Evolutionary conservation across 805 yeast genomes (phyloP), one percentile per base, ranked within the genome.

Genomic region (Candida berthetii): DNA sequence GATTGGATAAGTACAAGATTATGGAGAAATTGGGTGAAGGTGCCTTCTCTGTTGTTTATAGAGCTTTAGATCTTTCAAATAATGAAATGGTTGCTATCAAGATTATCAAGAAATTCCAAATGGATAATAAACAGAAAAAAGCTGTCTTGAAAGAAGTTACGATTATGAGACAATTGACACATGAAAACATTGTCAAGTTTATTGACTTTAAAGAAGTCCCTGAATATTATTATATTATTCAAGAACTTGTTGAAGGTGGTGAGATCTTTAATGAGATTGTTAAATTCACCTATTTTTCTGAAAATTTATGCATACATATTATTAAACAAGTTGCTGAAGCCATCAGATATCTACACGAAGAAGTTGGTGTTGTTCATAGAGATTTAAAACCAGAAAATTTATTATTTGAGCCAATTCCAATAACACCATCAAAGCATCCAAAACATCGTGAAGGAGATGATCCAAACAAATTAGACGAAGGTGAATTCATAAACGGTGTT

Each of bases 331-430:
- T 84, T 33, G 68, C 79, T 7, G 97, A 93, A 65, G 98, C 98
- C 1, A 68, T 93, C 49, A 95, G 95, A 0, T 93, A 91, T 58
- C 71, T 93, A 39, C 99, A 93, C 61, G 91, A 87, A 54, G 82
- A 90, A 19, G 78, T 85, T 54, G 97, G 97, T 14, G 89, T 93
- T 54, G 93, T 89, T 11, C 99, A 93, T 61, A 76, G 98, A 42
- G 99, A 93, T 58, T 85, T 93, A 48, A 93, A 93, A 64, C 99
- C 99, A 0, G 99, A 88, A 53, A 91, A 93, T 57, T 80, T 91
- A 42, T 64, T 91, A 37, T 69, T 91, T 46, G 96, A 91, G 29
- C 54, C 53, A 14, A 54, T 56, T 17, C 48, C 48, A 10, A 7
- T 50, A 14, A 19, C 40, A 5, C 50, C 54, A 7, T 48, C 53